A percentile compares a stretch with the other conserved stretches of the same genome.
Conservation (phyloP, 306 rosid genomes). For the Chamaecrista fasciculata region DNA sequence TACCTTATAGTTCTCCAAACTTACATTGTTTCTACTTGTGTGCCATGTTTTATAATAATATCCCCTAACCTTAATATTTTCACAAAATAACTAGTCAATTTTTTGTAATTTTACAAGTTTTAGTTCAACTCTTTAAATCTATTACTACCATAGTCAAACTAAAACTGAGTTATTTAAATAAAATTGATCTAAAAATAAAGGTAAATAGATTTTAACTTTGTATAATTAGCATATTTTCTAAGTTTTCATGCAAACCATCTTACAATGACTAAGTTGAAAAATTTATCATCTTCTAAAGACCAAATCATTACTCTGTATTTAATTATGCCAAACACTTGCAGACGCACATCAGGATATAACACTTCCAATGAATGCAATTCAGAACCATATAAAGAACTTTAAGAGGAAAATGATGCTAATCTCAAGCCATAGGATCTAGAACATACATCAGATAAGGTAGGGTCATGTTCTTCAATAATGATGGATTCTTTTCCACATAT, state of each 20-base stretch:
- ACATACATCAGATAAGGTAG: constrained; percentile 36
- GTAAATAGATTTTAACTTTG: no score
- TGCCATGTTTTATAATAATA: no score
- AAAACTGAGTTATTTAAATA: no score
- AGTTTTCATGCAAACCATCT: neutral
- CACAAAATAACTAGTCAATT: no score
- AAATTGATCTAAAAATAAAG: no score
- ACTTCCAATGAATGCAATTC: neutral
- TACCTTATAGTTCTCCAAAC: no score
- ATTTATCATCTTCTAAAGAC: no score
- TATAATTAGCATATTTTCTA: neutral
- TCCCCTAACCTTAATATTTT: no score
- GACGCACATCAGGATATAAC: neutral
- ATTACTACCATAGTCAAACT: no score
- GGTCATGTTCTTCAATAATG: constrained; percentile 36
- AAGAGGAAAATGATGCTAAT: neutral
- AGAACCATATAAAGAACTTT: neutral
- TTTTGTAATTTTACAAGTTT: no score
- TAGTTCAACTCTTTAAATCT: no score
- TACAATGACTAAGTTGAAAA: neutral
- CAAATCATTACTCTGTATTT: neutral
- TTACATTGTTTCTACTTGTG: no score
- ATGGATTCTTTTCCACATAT: constrained; percentile 32
- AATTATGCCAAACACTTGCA: neutral
- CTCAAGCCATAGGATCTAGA: constrained; percentile 3